phyloP scores from a whole-genome alignment of 176 grass and related monocot species.

The Paspalum vaginatum region DNA sequence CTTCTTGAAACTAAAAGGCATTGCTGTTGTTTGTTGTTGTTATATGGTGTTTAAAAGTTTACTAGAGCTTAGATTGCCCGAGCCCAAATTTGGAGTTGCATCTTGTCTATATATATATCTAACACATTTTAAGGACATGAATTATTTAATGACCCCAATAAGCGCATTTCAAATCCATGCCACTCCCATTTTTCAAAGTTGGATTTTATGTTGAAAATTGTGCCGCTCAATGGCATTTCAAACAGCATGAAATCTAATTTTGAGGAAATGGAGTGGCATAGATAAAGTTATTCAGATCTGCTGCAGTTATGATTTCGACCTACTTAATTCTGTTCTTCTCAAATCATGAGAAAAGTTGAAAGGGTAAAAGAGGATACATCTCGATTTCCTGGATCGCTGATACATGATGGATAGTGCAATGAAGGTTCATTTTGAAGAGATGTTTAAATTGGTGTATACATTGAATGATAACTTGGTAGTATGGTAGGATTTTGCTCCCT shows the following conservation, averaged over 20 bases:
- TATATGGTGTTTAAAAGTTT: too few relatives aligned
- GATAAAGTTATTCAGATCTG: background rate
- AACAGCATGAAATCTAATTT: too few relatives aligned
- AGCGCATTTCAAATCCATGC: too few relatives aligned
- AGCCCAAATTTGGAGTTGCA: background rate
- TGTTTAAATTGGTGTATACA: background rate
- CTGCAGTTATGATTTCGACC: background rate
- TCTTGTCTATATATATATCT: background rate
- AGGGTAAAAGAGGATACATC: background rate
- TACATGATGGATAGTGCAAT: background rate
- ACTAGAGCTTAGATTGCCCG: background rate
- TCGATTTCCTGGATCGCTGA: background rate
- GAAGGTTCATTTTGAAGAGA: conserved; percentile 6
- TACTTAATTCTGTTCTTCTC: background rate
- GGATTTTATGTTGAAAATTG: too few relatives aligned
- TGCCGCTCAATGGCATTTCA: too few relatives aligned
- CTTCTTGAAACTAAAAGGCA: too few relatives aligned
- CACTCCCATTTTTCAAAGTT: too few relatives aligned
- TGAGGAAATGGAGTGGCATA: too few relatives aligned
- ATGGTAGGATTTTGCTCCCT: background rate
- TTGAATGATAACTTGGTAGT: background rate
- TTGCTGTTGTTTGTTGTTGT: too few relatives aligned
- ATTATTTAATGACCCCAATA: too few relatives aligned
- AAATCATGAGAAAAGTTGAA: background rate
- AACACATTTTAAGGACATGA: background rate